Evolutionary conservation across 1,284 basidiomycete genomes (phyloP).

Genomic region (Lignosus rhinocerotis): DNA sequence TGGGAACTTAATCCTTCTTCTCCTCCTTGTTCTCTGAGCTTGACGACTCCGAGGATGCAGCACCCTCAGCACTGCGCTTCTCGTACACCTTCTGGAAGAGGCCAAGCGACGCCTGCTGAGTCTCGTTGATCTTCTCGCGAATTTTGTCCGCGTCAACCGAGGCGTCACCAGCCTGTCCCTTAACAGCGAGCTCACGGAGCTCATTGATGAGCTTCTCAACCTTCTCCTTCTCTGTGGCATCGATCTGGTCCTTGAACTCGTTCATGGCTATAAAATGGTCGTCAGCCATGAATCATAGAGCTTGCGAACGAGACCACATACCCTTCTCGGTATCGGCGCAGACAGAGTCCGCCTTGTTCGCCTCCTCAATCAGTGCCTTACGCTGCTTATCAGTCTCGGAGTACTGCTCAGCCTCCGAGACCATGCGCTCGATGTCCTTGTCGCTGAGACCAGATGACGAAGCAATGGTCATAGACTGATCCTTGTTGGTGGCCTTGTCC

Average conservation of each 20-base stretch:
- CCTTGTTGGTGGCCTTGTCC: constrained; percentile 97
- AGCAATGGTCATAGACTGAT: constrained; percentile 97
- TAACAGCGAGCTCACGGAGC: constrained; percentile 87
- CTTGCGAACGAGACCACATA: constrained; percentile 27
- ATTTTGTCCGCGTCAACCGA: constrained; percentile 84
- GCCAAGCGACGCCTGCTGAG: constrained; percentile 94
- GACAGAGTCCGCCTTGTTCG: constrained; percentile 96
- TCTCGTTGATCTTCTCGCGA: constrained; percentile 92
- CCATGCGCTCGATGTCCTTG: constrained; percentile 98
- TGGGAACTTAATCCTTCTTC: constrained; percentile 66
- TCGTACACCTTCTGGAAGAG: constrained; percentile 99
- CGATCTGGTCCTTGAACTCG: constrained; percentile 98
- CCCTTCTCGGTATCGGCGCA: constrained; percentile 96
- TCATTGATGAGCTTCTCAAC: constrained; percentile 85
- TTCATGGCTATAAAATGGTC: constrained; percentile 65
- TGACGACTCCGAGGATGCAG: constrained; percentile 49
- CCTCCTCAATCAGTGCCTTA: constrained; percentile 90
- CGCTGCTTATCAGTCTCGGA: constrained; percentile 92
- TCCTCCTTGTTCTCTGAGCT: constrained; percentile 56
- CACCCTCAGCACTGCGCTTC: constrained; percentile 78
- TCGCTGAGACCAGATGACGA: constrained; percentile 96
- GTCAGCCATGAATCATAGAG: not conserved
- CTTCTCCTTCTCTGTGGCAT: constrained; percentile 91
- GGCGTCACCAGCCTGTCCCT: constrained; percentile 88
- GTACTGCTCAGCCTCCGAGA: constrained; percentile 91